Evolutionary conservation across 306 rosid genomes (phyloP).

Genomic region (Rosa chinensis): DNA sequence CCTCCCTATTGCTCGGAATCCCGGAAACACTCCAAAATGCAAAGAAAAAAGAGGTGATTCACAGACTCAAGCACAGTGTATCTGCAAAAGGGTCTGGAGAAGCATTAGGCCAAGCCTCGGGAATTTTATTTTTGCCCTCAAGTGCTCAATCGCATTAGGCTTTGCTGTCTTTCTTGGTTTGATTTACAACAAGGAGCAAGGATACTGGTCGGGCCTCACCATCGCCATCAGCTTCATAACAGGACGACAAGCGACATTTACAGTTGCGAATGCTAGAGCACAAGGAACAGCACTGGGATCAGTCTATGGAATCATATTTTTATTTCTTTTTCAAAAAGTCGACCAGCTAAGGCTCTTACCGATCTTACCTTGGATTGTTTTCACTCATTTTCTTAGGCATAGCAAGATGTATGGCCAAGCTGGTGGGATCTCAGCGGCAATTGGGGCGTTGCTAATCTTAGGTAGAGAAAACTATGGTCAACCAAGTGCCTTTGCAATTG

Average conservation of each 20-base stretch:
- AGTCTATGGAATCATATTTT: constrained; percentile 60
- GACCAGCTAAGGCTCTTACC: constrained; percentile 43
- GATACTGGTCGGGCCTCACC: constrained; percentile 75
- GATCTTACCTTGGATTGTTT: constrained; percentile 65
- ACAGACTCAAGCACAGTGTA: constrained; percentile 1
- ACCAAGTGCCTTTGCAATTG: constrained; percentile 63
- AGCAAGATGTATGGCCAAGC: constrained; percentile 84
- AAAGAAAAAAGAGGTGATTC: background rate
- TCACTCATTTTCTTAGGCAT: constrained; percentile 60
- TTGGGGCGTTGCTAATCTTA: constrained; percentile 71
- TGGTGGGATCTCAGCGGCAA: constrained; percentile 67
- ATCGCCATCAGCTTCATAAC: constrained; percentile 60
- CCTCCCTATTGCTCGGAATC: constrained; percentile 29
- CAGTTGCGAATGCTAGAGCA: constrained; percentile 62
- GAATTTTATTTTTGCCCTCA: constrained; percentile 57
- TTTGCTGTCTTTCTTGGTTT: constrained; percentile 69
- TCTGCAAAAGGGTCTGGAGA: constrained; percentile 24
- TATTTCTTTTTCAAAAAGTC: constrained; percentile 38
- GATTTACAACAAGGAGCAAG: constrained; percentile 51
- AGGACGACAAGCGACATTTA: constrained; percentile 61
- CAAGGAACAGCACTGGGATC: constrained; percentile 86
- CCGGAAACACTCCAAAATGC: constrained; percentile 16
- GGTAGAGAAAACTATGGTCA: constrained; percentile 64
- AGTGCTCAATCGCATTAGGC: constrained; percentile 68
- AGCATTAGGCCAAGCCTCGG: constrained; percentile 35